phyloP scores from a whole-genome alignment of 108 stramenopile species.

The Hondaea fermentalgiana region DNA sequence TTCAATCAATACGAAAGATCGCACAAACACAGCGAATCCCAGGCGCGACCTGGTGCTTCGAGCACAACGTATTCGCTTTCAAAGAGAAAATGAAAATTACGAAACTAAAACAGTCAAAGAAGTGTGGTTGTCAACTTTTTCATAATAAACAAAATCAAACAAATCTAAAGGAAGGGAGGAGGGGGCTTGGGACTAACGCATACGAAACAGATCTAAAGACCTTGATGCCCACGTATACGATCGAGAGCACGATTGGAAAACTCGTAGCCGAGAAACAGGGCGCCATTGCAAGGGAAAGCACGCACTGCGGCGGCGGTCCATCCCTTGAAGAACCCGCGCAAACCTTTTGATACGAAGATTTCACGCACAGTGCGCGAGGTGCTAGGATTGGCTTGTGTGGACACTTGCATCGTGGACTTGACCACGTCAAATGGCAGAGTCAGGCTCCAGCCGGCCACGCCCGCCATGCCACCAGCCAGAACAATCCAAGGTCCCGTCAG shows the following conservation, averaged over 20 bases:
- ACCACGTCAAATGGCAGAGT: constrained; percentile 13
- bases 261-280: constrained; percentile 22
- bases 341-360: not conserved
- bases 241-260: not conserved
- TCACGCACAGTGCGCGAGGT: not conserved
- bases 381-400: not conserved
- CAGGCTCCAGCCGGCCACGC: constrained; percentile 20
- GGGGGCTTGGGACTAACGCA: too few species aligned
- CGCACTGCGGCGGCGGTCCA: constrained; percentile 25
- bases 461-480: constrained; percentile 23
- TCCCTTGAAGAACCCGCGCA: constrained; percentile 11
- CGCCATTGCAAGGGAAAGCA: constrained; percentile 24
- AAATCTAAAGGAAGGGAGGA: too few species aligned
- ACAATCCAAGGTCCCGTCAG: not conserved
- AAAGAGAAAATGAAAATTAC: too few species aligned
- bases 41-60: too few species aligned
- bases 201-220: too few species aligned
- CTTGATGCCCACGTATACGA: not conserved
- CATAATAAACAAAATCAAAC: too few species aligned
- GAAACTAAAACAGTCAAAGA: too few species aligned
- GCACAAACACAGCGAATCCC: too few species aligned
- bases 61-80: too few species aligned
- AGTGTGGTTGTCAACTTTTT: too few species aligned
- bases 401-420: constrained; percentile 18
- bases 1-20: too few species aligned